Evolutionary conservation across 768 basidiomycete species (phyloP), one percentile per base, ranked within the genome.

Genomic region (Naganishia friedmannii): DNA sequence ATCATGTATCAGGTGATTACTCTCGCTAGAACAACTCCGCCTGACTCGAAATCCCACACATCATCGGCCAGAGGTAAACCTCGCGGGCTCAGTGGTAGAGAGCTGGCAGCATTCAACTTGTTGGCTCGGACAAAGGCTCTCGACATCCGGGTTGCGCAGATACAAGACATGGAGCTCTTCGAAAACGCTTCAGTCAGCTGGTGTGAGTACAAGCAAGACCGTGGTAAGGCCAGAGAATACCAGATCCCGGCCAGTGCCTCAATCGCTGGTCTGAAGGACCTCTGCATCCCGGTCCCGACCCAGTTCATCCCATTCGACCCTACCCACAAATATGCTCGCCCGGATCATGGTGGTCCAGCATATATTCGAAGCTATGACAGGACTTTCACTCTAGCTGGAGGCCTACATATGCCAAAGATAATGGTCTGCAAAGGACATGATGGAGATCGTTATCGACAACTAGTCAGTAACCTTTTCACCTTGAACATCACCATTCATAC

Each of bases 1-100:
- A 89, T 87, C 73, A 82, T 96, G 8, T 95, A 94, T 80, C 92
- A 93, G 74, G 86, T 98, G 2, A 91, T 88, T 78, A 91, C 90
- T 67, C 82, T 95, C 12, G 76, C 79, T 69, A 73, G 32, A 46
- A 15, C 68, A 19, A 34, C 48, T 1, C 56, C 45, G 39, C 21
- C 68, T 3, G n/a, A n/a, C 23, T 21, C 56, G 28, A 60, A 58
- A 31, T 21, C 37, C 26, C 58, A 28, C 21, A 51, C 56, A 4
- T 32, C 29, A 1, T 39, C 53, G 15, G 15, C 42, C 13, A 37
- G 68, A 66, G 53, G 60, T 28, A 57, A 21, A 66, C 70, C 42
- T 12, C 68, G 39, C 5, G 53, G 48, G 13, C 53, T 66, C 23
- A 65, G 26, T 66, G 19, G 69, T 32, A 17, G 60, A 6, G 83